phyloP scores from a whole-genome alignment of 2,329 filamentous ascomycete species.

The Fusarium metavorans region DNA sequence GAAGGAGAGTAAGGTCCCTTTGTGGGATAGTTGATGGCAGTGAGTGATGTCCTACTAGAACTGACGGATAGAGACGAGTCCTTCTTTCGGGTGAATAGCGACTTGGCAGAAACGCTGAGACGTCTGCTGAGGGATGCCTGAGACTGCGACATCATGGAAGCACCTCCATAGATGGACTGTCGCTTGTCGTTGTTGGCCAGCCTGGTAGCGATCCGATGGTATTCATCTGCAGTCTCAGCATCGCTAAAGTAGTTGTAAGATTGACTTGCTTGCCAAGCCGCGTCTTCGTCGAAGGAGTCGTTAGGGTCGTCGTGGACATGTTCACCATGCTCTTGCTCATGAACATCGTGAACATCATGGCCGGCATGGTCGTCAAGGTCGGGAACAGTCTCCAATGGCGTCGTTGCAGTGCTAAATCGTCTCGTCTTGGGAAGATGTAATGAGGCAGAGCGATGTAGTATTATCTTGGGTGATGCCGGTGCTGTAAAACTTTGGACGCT shows the following conservation, averaged over 20 bases:
- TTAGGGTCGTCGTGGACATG: constrained; percentile 10
- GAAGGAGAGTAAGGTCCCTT: constrained; percentile 31
- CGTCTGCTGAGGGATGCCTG: constrained; percentile 37
- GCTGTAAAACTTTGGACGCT: constrained; percentile 40
- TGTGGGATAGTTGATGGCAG: constrained; percentile 28
- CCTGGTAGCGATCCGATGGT: constrained; percentile 50
- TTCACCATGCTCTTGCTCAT: constrained; percentile 5
- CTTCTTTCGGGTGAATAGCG: constrained; percentile 45
- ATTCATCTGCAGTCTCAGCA: constrained; percentile 48
- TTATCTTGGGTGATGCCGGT: constrained; percentile 30
- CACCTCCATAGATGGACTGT: constrained; percentile 26
- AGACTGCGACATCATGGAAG: constrained; percentile 22
- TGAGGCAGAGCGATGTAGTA: constrained; percentile 20
- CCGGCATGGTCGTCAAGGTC: constrained; percentile 2
- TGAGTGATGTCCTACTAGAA: constrained; percentile 22
- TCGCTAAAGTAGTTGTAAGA: constrained; percentile 48
- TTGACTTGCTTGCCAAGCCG: constrained; percentile 25
- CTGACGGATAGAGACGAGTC: constrained; percentile 32
- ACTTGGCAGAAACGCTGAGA: constrained; percentile 44
- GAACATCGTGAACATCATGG: constrained; percentile 10
- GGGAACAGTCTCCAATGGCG: constrained; percentile 18
- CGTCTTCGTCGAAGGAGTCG: constrained; percentile 28
- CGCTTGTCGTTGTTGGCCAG: constrained; percentile 46
- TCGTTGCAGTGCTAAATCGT: constrained; percentile 23
- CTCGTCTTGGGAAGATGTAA: constrained; percentile 32